Evolutionary conservation across 768 basidiomycete genomes (phyloP).

Genomic region (Lentinus tigrinus): DNA sequence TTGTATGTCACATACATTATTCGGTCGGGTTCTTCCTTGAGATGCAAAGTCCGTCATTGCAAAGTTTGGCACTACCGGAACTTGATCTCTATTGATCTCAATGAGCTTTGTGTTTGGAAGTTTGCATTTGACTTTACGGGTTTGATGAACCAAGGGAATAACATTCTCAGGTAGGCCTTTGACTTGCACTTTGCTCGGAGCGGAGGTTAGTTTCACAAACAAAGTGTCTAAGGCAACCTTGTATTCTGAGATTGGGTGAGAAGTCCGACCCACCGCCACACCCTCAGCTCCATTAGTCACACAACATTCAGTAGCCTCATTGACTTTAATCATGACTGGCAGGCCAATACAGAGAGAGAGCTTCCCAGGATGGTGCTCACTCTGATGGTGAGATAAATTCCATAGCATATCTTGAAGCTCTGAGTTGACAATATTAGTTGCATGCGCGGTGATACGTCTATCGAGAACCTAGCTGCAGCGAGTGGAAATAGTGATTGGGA

Average conservation of each 20-base stretch:
- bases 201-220: slow-evolving; percentile 20
- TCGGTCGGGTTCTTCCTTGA: slow-evolving; percentile 22
- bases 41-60: slow-evolving; percentile 28
- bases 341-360: too few species aligned
- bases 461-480: too few species aligned
- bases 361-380: slow-evolving; percentile 3
- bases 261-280: slow-evolving; percentile 18
- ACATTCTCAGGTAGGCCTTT: slow-evolving; percentile 23
- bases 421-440: too few species aligned
- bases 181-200: slow-evolving; percentile 10
- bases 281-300: slow-evolving; percentile 29
- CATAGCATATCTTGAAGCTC: too few species aligned
- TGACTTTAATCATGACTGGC: neutral
- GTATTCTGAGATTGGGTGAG: neutral
- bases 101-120: slow-evolving; percentile 13
- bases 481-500: too few species aligned
- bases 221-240: slow-evolving; percentile 16
- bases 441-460: too few species aligned
- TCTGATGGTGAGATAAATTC: neutral
- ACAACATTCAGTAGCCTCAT: slow-evolving; percentile 4
- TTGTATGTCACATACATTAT: too few species aligned
- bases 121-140: slow-evolving; percentile 5
- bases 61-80: slow-evolving; percentile 22
- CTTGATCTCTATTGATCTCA: slow-evolving; percentile 13
- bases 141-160: slow-evolving; percentile 16